phyloP scores from a whole-genome alignment of 768 basidiomycete genomes.

The Astraeus odoratus region DNA sequence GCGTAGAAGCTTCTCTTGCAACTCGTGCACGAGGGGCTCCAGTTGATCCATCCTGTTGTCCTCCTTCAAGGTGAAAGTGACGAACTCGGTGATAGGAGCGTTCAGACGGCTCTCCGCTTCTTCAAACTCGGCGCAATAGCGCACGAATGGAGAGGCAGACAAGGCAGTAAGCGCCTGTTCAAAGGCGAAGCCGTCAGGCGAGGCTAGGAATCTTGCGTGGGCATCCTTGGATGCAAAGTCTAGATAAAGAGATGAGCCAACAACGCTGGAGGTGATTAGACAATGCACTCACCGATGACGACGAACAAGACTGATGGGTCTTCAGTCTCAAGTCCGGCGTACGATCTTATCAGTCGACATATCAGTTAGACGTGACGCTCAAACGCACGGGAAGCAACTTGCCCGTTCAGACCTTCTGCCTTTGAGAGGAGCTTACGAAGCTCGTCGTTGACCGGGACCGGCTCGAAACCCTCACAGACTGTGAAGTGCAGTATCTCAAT shows the following conservation, averaged over 20 bases:
- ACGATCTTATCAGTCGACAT: conserved; percentile 16
- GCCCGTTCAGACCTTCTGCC: conserved; percentile 17
- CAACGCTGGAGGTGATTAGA: not conserved
- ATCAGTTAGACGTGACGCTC: not conserved
- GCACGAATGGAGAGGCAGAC: conserved; percentile 14
- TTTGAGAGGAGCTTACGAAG: conserved; percentile 7
- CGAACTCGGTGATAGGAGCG: conserved; percentile 28
- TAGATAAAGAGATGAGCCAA: conserved; percentile 1
- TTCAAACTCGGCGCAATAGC: conserved; percentile 17
- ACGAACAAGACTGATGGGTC: conserved; percentile 21
- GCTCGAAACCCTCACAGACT: conserved; percentile 16
- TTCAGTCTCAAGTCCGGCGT: conserved; percentile 24
- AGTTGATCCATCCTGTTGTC: conserved; percentile 15
- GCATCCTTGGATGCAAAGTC: conserved; percentile 22
- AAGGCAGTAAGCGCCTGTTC: not conserved
- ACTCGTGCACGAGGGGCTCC: conserved; percentile 15
- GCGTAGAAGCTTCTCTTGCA: conserved; percentile 16
- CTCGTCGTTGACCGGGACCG: conserved; percentile 7
- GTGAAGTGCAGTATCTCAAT: conserved; percentile 21
- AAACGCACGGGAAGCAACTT: not conserved
- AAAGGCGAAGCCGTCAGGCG: conserved; percentile 6
- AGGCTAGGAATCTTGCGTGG: conserved; percentile 6
- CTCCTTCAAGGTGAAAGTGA: conserved; percentile 26
- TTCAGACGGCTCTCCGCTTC: conserved; percentile 11
- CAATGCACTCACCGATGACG: conserved; percentile 13